Conservation (phyloP, 176 grass and related monocot genomes). For the Juncus inflexus region DNA sequence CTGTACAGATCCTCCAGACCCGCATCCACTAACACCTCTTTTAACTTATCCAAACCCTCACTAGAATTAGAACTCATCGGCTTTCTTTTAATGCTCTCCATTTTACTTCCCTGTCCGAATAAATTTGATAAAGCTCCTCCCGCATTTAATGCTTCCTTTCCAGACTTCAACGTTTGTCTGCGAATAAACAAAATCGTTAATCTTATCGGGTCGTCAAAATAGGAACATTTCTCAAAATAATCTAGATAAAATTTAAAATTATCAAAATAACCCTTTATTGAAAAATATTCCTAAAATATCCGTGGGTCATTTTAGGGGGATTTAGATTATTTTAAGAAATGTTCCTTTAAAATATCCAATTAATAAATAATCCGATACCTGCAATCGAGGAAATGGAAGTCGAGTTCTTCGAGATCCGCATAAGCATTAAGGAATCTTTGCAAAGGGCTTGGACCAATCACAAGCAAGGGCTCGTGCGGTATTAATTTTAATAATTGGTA, state of each 20-base stretch:
- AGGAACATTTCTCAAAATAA: too few species aligned
- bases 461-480: slow-evolving; percentile 65
- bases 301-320: too few species aligned
- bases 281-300: too few species aligned
- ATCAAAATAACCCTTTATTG: too few species aligned
- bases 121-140: slow-evolving; percentile 28
- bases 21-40: slow-evolving; percentile 49
- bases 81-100: slow-evolving; percentile 76
- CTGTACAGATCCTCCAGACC: slow-evolving; percentile 73
- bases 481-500: slow-evolving; percentile 50
- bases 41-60: slow-evolving; percentile 48
- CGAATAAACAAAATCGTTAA: slow-evolving; percentile 1
- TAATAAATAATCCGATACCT: slow-evolving; percentile 21
- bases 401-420: slow-evolving; percentile 80
- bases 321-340: too few species aligned
- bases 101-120: slow-evolving; percentile 73
- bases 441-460: slow-evolving; percentile 85
- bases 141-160: slow-evolving; percentile 32
- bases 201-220: too few species aligned
- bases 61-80: slow-evolving; percentile 50
- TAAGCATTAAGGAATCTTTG: slow-evolving; percentile 95
- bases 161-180: slow-evolving; percentile 58
- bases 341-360: too few species aligned
- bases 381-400: slow-evolving; percentile 97
- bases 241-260: too few species aligned